Conservation (phyloP, 1,284 basidiomycete species). For the Pseudozyma hubeiensis region DNA sequence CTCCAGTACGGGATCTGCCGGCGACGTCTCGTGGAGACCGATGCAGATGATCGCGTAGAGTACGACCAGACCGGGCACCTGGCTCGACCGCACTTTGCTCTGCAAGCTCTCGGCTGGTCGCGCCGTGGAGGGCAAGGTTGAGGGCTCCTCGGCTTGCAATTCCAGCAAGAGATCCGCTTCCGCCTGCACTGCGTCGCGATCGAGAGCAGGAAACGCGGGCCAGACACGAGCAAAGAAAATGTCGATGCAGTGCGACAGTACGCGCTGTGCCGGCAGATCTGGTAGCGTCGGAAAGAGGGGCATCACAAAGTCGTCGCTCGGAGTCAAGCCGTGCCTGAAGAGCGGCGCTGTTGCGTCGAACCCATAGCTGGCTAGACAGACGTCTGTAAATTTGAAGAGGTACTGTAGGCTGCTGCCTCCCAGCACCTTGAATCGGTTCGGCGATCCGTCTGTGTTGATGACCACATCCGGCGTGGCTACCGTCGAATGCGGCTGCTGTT, state of each 20-base stretch:
- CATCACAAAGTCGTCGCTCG: constrained; percentile 18
- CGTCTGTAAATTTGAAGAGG: constrained; percentile 19
- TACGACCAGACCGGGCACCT: constrained; percentile 1
- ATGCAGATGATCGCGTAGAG: constrained; percentile 15
- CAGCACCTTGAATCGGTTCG: constrained; percentile 10
- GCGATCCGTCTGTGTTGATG: constrained; percentile 13
- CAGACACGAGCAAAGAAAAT: constrained; percentile 13
- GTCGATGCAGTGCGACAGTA: constrained; percentile 8
- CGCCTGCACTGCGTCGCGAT: constrained; percentile 9
- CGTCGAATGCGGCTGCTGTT: neutral
- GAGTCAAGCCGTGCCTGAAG: constrained; percentile 15
- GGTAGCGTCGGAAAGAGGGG: constrained; percentile 4
- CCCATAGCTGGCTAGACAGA: constrained; percentile 8
- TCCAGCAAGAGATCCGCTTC: constrained; percentile 6
- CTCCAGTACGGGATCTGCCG: neutral
- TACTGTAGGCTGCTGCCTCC: constrained; percentile 19
- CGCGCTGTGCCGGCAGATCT: neutral
- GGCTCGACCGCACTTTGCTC: constrained; percentile 4
- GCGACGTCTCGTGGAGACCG: constrained; percentile 6
- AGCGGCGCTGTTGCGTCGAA: constrained; percentile 18
- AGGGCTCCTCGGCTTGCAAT: constrained; percentile 1
- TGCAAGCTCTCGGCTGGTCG: neutral
- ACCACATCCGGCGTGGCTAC: constrained; percentile 8
- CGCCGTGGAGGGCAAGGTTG: neutral
- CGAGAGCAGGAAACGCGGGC: constrained; percentile 14